Evolutionary conservation across 306 rosid genomes (phyloP).

Genomic region (Sophora flavescens): DNA sequence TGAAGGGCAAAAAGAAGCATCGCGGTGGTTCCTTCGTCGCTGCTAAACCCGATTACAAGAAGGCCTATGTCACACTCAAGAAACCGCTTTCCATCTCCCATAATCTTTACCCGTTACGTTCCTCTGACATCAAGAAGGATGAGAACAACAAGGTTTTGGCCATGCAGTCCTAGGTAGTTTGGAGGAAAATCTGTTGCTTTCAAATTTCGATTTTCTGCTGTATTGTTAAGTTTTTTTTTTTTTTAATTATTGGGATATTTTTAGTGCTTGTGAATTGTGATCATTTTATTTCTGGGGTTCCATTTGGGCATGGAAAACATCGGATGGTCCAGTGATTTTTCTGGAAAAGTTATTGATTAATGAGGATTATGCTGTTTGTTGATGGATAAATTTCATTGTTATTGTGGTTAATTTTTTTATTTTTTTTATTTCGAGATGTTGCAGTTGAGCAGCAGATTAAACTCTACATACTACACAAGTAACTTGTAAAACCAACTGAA

Average conservation of each 20-base stretch:
- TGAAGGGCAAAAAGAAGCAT: slow-evolving; percentile 86
- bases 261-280: background rate
- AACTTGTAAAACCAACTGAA: no score
- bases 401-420: no score
- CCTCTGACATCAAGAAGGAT: slow-evolving; percentile 51
- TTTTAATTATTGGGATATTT: background rate
- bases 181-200: slow-evolving; percentile 11
- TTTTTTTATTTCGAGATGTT: background rate
- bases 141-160: slow-evolving; percentile 42
- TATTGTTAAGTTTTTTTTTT: no score
- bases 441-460: background rate
- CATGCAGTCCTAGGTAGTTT: slow-evolving; percentile 46
- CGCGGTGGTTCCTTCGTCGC: slow-evolving; percentile 64
- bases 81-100: slow-evolving; percentile 64
- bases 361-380: background rate
- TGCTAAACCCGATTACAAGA: slow-evolving; percentile 85
- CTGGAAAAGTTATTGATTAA: background rate
- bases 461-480: background rate
- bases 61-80: slow-evolving; percentile 83
- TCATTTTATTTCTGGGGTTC: background rate
- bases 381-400: background rate
- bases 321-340: slow-evolving; percentile 3
- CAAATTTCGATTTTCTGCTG: background rate
- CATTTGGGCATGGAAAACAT: slow-evolving; percentile 14
- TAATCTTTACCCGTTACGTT: slow-evolving; percentile 58